Percentiles rank a stretch among this genome's conserved stretches.
These are phyloP conservation scores for Monilinia polystroma DNA, from an alignment of 2,329 filamentous ascomycete genomes.

Conservation along the genomic window DNA sequence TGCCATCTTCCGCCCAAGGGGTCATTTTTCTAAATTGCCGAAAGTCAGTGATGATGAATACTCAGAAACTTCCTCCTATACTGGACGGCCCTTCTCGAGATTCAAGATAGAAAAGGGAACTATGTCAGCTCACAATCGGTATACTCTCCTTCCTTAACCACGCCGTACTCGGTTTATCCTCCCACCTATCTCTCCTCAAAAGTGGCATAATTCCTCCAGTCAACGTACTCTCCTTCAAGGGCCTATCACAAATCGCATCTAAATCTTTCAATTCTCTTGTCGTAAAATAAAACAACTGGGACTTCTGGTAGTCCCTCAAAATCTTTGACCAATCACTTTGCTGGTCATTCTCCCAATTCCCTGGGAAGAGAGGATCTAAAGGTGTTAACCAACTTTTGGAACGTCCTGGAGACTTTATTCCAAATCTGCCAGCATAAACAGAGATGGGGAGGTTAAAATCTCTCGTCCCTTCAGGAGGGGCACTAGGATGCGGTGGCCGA, in stretches of 20 bases:
- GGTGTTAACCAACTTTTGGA: constrained; percentile 8
- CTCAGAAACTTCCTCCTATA: not conserved
- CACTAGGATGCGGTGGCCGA: not conserved
- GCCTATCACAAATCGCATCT: constrained; percentile 4
- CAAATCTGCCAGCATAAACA: not conserved
- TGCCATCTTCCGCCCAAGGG: constrained; percentile 10
- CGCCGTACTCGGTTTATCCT: constrained; percentile 8
- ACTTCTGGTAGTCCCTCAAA: not conserved
- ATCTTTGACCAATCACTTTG: not conserved
- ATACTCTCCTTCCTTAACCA: constrained; percentile 8
- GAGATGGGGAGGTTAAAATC: not conserved
- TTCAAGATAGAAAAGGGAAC: not conserved
- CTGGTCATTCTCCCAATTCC: not conserved
- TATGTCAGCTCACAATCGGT: constrained; percentile 4
- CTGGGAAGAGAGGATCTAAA: not conserved
- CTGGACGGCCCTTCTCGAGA: not conserved
- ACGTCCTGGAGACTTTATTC: not conserved
- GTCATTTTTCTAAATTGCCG: not conserved
- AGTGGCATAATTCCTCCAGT: not conserved
- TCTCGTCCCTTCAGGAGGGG: not conserved
- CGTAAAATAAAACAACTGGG: not conserved
- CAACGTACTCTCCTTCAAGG: not conserved
- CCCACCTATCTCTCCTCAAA: constrained; percentile 4
- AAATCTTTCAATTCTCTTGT: constrained; percentile 17
- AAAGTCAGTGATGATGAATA: not conserved